Conservation (phyloP, 129 eudicot genomes). For the Flaveria trinervia region DNA sequence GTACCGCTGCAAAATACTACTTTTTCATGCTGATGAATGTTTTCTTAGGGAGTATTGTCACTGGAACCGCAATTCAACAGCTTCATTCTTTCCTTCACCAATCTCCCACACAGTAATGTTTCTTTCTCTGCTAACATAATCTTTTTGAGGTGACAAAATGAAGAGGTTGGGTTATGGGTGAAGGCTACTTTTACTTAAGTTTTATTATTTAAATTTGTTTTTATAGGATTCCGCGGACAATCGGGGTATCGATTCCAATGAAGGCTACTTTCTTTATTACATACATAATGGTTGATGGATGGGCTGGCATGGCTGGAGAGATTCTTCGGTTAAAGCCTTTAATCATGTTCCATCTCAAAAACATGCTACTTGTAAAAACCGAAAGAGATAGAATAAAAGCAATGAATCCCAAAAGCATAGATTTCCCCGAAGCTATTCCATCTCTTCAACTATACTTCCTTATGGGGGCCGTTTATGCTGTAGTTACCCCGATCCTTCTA, state of each 20-base stretch:
- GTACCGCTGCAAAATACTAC: conserved; percentile 80
- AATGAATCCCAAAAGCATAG: conserved; percentile 79
- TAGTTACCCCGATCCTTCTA: conserved; percentile 82
- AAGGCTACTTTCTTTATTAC: conserved; percentile 95
- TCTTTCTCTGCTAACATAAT: conserved; percentile 16
- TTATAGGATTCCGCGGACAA: conserved; percentile 77
- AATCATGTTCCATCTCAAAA: conserved; percentile 79
- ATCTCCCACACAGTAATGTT: conserved; percentile 74
- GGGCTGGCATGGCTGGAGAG: conserved; percentile 98
- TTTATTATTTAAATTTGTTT: conserved; percentile 18
- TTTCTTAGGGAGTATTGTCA: conserved; percentile 79
- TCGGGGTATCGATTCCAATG: conserved; percentile 92
- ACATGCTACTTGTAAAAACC: conserved; percentile 84
- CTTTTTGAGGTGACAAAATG: neutral
- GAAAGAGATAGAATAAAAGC: conserved; percentile 75
- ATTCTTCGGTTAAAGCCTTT: conserved; percentile 84
- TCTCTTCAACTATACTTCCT: conserved; percentile 88
- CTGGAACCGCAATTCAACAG: conserved; percentile 94
- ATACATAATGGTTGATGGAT: conserved; percentile 93
- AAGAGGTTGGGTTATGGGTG: neutral
- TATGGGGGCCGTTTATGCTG: conserved; percentile 81
- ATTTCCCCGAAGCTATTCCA: conserved; percentile 83
- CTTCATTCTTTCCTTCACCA: conserved; percentile 85
- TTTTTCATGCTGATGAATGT: conserved; percentile 94
- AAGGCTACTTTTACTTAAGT: neutral